A percentile compares a stretch with the other conserved stretches of the same genome.
These are phyloP conservation scores for Neonectria magnoliae DNA, from an alignment of 2,329 filamentous ascomycete species.

Conservation along the genomic window DNA sequence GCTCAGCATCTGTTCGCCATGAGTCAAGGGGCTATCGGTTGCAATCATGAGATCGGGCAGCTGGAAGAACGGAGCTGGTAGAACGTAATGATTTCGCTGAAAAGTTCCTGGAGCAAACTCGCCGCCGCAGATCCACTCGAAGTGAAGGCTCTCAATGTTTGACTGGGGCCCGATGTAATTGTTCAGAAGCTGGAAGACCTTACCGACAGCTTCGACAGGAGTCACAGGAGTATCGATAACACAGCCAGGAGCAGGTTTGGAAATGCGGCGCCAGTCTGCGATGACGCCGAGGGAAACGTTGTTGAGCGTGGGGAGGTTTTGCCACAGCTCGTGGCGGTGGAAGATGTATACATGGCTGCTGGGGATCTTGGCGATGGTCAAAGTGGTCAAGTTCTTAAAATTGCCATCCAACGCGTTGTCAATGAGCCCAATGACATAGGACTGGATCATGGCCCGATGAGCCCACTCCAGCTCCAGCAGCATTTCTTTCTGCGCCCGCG, in stretches of 20 bases:
- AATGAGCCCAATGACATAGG: conserved; percentile 71
- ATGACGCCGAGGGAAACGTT: conserved; percentile 69
- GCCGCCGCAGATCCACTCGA: conserved; percentile 75
- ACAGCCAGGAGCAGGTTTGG: conserved; percentile 60
- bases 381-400: conserved; percentile 64
- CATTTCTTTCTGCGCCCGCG: conserved; percentile 73
- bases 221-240: conserved; percentile 59
- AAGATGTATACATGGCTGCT: conserved; percentile 68
- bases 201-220: conserved; percentile 61
- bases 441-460: conserved; percentile 73
- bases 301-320: conserved; percentile 62
- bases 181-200: conserved; percentile 64
- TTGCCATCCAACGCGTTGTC: conserved; percentile 61
- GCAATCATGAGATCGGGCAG: conserved; percentile 43
- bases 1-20: conserved; percentile 53
- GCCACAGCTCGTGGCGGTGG: conserved; percentile 69
- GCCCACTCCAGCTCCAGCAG: conserved; percentile 75
- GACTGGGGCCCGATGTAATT: conserved; percentile 57
- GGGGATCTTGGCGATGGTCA: conserved; percentile 73
- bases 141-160: conserved; percentile 66
- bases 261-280: conserved; percentile 72
- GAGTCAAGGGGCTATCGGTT: conserved; percentile 44
- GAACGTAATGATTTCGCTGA: conserved; percentile 69
- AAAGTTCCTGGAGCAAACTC: conserved; percentile 71
- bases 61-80: conserved; percentile 68